A percentile compares a stretch with the other conserved stretches of the same genome.
These are phyloP conservation scores for Centaurea solstitialis DNA, from an alignment of 129 eudicot genomes.

Conservation along the genomic window DNA sequence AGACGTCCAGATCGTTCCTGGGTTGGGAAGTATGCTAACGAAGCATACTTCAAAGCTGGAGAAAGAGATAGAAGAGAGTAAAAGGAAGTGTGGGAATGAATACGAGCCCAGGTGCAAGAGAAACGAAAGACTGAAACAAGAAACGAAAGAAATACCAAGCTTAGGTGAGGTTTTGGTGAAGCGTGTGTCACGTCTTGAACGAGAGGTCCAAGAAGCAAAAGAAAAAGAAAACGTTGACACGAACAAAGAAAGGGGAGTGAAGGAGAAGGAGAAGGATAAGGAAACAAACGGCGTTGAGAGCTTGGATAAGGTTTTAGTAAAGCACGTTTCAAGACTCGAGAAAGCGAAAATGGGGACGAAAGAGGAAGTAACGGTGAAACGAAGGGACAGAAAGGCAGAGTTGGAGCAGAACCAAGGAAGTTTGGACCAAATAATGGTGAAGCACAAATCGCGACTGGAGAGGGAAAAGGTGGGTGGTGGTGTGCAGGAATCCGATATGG, in stretches of 20 bases:
- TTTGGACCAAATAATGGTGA: slow-evolving; percentile 72
- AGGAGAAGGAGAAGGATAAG: slow-evolving; percentile 32
- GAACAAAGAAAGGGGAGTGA: slow-evolving; percentile 37
- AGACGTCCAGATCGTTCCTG: slow-evolving; percentile 35
- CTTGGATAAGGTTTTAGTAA: slow-evolving; percentile 71
- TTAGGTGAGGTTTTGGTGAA: slow-evolving; percentile 68
- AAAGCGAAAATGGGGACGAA: slow-evolving; percentile 52
- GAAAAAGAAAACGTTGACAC: slow-evolving; percentile 70
- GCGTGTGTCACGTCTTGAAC: slow-evolving; percentile 66
- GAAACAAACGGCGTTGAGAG: slow-evolving; percentile 32
- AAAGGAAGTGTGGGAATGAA: slow-evolving; percentile 30
- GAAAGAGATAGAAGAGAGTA: slow-evolving; percentile 64
- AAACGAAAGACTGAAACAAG: slow-evolving; percentile 39
- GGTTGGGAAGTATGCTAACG: slow-evolving; percentile 62
- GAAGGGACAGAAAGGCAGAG: slow-evolving; percentile 23
- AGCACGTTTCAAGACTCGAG: slow-evolving; percentile 82
- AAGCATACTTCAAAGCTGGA: slow-evolving; percentile 73
- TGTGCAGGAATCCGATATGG: slow-evolving; percentile 33
- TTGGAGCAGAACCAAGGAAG: slow-evolving; percentile 45
- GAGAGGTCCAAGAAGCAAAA: slow-evolving; percentile 76
- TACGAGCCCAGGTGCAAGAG: slow-evolving; percentile 35
- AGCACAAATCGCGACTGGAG: slow-evolving; percentile 68
- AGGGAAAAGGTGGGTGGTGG: slow-evolving; percentile 57
- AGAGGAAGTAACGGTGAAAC: slow-evolving; percentile 34
- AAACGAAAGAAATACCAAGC: slow-evolving; percentile 50